Evolutionary conservation across 495 filamentous ascomycete genomes (phyloP), one percentile per base, ranked within the genome.

Genomic region (Hypoxylon lienhwacheense): DNA sequence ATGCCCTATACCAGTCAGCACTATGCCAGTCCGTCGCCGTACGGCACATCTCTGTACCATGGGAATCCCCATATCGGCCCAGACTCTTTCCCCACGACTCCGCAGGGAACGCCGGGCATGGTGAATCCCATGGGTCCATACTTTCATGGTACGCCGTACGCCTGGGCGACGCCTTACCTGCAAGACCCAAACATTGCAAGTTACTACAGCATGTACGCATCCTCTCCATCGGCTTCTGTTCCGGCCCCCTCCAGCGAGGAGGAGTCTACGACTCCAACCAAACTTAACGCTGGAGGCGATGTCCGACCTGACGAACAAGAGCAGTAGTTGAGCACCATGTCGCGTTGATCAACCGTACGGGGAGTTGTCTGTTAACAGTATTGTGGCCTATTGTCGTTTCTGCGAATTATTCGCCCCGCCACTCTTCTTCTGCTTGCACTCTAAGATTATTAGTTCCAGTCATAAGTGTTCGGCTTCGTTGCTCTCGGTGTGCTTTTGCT

Each of bases 101-200:
- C 57, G 0, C 57, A 55, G 5, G 45, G 22, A 14, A 49, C 50
- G 0, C 50, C 50, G 7, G 46, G 45, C 3, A 34, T 55, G 39
- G 11, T 51, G 20, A 55, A 33, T 14, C 55, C 47, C 3, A 1
- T 47, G 11, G 22, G 14, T 28, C 11, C 34, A 3, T 53, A 44
- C 21, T 60, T n/a, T n/a, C n/a, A 60, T 19, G 8, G 20, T 0
- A 40, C 49, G 2, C 51, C 51, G 0, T 43, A 43, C 6, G 11
- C 34, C 11, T 61, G 57, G 57, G 35, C 47, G 31, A 61, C 57
- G 0, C 57, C 57, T 4, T 61, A 61, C 15, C 46, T 61, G 5
- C 57, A 61, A 14, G 57, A 55, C 10, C 51, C 57, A 7, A 41
- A 33, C 15, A 47, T 29, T 15, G 45, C 26, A 21, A 2, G 7